Evolutionary conservation across 1,284 basidiomycete species (phyloP), one percentile per base, ranked within the genome.

Genomic region (Filobasidium uniguttulatum): DNA sequence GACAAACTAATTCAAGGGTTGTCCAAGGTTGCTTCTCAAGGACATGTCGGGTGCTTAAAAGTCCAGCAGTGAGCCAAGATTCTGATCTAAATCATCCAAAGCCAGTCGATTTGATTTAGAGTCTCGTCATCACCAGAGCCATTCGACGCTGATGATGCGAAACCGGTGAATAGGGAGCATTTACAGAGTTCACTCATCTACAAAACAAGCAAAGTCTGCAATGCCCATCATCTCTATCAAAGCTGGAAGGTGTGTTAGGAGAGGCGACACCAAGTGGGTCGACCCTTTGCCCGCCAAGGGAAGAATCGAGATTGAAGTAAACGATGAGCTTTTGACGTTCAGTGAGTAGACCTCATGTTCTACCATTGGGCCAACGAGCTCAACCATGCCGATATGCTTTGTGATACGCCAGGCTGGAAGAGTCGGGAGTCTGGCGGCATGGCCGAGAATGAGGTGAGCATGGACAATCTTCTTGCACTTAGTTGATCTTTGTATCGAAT

Each of bases 271-370:
- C 26, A 66, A 68, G 50, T 68, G 63, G 60, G 62, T 70, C 19
- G 68, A 70, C 55, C 60, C 68, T 5, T 53, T 58, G 38, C 62
- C 66, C 46, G 63, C 64, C 22, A 67, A 68, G 57, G 68, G 68
- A 12, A 44, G 54, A 15, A 59, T 70, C 53, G 61, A 66, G 55
- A 51, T 68, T 31, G 61, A 66, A 23, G 28, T 38, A 41, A 40
- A 44, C 47, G 64, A 68, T 59, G 67, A 63, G 30, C 56, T 67
- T 46, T 53, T 65, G 53, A 60, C 60, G 45, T 58, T 67, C 40
- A 54, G 65, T 69, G 48, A 53, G 65, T 60, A 3, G 1, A 9
- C 17, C 19, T 34, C 12, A 34, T 14, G 6, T 15, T 5, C 19
- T 26, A 9, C 15, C 20, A 15, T 25, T 30, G n/a, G 31, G 28